Evolutionary conservation across 352 stramenopile genomes (phyloP).

Genomic region (Hyphochytrium catenoides): DNA sequence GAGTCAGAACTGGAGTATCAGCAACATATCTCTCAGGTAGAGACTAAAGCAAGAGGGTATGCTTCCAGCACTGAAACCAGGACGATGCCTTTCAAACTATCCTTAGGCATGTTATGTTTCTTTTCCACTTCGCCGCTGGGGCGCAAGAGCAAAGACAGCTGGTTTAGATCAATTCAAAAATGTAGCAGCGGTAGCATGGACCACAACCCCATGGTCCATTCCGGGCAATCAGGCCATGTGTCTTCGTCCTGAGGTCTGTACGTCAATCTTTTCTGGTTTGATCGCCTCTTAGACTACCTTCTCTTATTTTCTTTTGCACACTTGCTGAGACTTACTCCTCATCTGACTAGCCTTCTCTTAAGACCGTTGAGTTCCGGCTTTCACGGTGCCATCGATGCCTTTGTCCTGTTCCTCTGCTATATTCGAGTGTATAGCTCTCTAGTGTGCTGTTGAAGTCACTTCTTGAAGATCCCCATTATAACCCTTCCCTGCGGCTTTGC

Average conservation of each 20-base stretch:
- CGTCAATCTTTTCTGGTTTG: constrained; percentile 1
- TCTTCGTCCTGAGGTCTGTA: constrained; percentile 16
- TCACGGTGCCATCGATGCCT: constrained; percentile 9
- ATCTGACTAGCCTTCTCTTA: constrained; percentile 5
- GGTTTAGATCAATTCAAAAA: too few relatives aligned
- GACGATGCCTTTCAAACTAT: too few relatives aligned
- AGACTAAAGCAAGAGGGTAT: too few relatives aligned
- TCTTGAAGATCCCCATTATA: too few relatives aligned
- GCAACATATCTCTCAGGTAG: too few relatives aligned
- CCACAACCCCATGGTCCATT: constrained; percentile 96
- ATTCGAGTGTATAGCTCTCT: too few relatives aligned
- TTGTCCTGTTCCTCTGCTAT: constrained; percentile 4
- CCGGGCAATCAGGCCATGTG: constrained; percentile 90
- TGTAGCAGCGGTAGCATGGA: constrained; percentile 76
- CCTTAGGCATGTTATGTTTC: too few relatives aligned
- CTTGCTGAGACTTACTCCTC: neutral
- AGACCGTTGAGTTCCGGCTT: constrained; percentile 19
- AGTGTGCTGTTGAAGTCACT: too few relatives aligned
- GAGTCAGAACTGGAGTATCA: constrained; percentile 95
- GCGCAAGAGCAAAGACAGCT: too few relatives aligned
- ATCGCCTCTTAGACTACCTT: constrained; percentile 6
- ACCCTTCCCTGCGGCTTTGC: too few relatives aligned
- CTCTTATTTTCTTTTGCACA: neutral
- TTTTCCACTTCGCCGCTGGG: too few relatives aligned
- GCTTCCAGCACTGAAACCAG: too few relatives aligned